Percentiles rank a stretch among this genome's conserved stretches.
Evolutionary conservation across 148 eudicot species (phyloP).

Genomic region (Rhododendron molle): DNA sequence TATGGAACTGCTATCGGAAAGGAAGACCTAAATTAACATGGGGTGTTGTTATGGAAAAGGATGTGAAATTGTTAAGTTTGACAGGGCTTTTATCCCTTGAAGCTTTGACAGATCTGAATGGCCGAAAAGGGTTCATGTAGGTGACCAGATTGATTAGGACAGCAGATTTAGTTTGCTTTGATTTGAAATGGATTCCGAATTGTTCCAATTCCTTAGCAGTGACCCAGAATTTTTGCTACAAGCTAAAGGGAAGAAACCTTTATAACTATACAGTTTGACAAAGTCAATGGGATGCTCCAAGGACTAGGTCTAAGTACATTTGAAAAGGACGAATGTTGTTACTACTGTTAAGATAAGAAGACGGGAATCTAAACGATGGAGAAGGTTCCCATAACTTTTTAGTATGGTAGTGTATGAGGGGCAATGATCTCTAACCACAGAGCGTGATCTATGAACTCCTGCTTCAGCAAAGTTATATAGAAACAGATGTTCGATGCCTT

Average conservation of each 20-base stretch:
- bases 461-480: neutral
- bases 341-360: neutral
- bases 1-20: neutral
- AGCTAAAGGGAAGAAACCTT: neutral
- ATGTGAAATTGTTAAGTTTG: neutral
- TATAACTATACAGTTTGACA: neutral
- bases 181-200: neutral
- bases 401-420: neutral
- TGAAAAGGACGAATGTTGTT: neutral
- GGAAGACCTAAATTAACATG: neutral
- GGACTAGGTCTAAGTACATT: neutral
- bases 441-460: neutral
- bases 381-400: neutral
- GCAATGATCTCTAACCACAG: neutral
- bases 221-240: neutral
- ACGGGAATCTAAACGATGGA: neutral
- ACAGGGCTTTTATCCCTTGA: neutral
- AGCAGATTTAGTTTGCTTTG: neutral
- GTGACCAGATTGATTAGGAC: neutral
- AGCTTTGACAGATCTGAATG: neutral
- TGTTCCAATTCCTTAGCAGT: neutral
- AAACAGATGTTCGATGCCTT: neutral
- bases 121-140: neutral
- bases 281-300: neutral
- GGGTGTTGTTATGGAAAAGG: neutral